Evolutionary conservation across 1,284 basidiomycete genomes (phyloP).

Genomic region (Psilocybe mexicana): DNA sequence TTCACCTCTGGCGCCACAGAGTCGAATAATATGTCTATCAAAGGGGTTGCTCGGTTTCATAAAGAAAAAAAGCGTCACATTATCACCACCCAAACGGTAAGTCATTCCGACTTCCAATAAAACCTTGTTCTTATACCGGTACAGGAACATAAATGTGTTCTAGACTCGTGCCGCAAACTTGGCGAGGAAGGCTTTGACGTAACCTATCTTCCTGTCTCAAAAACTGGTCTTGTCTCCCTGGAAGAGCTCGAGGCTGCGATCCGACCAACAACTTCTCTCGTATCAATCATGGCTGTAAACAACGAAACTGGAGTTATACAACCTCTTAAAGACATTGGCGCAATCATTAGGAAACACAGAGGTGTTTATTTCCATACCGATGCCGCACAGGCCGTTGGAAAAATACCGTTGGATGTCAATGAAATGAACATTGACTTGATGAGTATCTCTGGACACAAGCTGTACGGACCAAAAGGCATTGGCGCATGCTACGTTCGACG

Average conservation of each 20-base stretch:
- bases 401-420: constrained; percentile 91
- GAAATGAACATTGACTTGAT: constrained; percentile 95
- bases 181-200: constrained; percentile 97
- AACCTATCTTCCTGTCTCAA: constrained; percentile 93
- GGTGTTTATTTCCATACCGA: constrained; percentile 97
- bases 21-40: constrained; percentile 97
- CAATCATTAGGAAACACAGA: constrained; percentile 79
- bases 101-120: constrained; percentile 25
- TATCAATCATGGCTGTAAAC: constrained; percentile 99
- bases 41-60: constrained; percentile 95
- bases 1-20: constrained; percentile 99
- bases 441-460: constrained; percentile 96
- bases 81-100: constrained; percentile 88
- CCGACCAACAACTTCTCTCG: constrained; percentile 83
- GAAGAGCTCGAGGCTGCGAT: constrained; percentile 80
- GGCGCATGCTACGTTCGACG: constrained; percentile 95
- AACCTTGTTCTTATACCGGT: constrained; percentile 12
- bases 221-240: constrained; percentile 84
- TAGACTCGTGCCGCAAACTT: constrained; percentile 96
- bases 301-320: constrained; percentile 99
- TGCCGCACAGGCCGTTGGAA: constrained; percentile 94
- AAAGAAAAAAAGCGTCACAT: constrained; percentile 89
- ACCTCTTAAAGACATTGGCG: constrained; percentile 94
- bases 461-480: constrained; percentile 98
- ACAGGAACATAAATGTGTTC: constrained; percentile 98